Percentiles rank a stretch among this genome's conserved stretches.
These are phyloP conservation scores for Apodospora peruviana DNA, from an alignment of 495 filamentous ascomycete species.

Conservation along the genomic window DNA sequence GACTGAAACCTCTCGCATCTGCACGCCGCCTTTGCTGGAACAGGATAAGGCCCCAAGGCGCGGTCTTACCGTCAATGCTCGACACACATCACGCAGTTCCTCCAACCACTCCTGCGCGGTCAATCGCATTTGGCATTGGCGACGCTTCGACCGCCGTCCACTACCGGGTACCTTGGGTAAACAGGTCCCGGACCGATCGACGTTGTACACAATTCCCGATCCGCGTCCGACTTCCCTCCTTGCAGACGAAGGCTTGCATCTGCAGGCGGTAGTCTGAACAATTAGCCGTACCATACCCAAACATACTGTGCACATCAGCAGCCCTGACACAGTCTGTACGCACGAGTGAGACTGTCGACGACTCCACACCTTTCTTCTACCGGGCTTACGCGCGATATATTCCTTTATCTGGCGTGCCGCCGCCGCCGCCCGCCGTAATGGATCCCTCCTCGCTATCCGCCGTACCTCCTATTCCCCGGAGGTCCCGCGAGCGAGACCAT, in stretches of 20 bases:
- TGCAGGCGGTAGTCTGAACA: slow-evolving; percentile 21
- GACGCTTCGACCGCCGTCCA: slow-evolving; percentile 4
- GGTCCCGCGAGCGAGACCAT: slow-evolving; percentile 25
- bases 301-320: not conserved
- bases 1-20: slow-evolving; percentile 7
- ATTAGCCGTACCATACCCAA: slow-evolving; percentile 15
- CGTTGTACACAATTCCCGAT: not conserved
- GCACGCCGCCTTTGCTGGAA: slow-evolving; percentile 4
- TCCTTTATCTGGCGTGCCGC: slow-evolving; percentile 12
- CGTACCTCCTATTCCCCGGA: slow-evolving; percentile 25
- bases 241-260: slow-evolving; percentile 15
- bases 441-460: slow-evolving; percentile 15
- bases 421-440: slow-evolving; percentile 21
- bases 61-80: not conserved
- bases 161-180: not conserved
- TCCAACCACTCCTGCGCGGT: not conserved
- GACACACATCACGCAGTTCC: not conserved
- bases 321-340: slow-evolving; percentile 10
- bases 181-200: slow-evolving; percentile 6
- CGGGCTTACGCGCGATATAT: slow-evolving; percentile 18
- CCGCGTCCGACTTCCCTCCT: slow-evolving; percentile 8
- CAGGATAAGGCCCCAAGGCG: slow-evolving; percentile 9
- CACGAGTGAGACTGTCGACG: too few species aligned
- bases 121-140: not conserved
- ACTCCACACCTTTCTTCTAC: slow-evolving; percentile 7